These are phyloP conservation scores for Saccharum spontaneum DNA, from an alignment of 176 grass and related monocot species.

Conservation along the genomic window DNA sequence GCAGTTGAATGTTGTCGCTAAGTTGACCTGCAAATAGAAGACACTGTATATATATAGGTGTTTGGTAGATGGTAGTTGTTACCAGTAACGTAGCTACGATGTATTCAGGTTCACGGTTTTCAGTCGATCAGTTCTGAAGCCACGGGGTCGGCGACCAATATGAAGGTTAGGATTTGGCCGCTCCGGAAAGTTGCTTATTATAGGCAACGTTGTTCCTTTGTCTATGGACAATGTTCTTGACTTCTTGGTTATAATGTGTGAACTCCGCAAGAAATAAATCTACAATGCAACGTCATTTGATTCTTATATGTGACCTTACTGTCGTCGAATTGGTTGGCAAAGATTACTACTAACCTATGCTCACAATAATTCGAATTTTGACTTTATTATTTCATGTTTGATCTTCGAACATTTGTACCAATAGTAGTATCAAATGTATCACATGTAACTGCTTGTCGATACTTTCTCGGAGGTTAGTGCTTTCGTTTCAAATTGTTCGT, in stretches of 20 bases:
- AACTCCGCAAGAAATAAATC: background rate
- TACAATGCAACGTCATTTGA: background rate
- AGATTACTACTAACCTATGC: background rate
- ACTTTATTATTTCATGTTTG: background rate
- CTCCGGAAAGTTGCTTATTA: slow-evolving; percentile 11
- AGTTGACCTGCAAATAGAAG: slow-evolving; percentile 31
- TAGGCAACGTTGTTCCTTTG: slow-evolving; percentile 1
- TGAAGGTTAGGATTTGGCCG: background rate
- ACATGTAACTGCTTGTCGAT: background rate
- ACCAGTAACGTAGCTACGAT: background rate
- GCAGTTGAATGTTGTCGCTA: slow-evolving; percentile 1
- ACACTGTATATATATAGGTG: slow-evolving; percentile 2
- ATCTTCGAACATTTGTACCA: background rate
- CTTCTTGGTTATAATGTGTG: slow-evolving; percentile 13
- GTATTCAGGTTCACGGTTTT: background rate
- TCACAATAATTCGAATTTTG: background rate
- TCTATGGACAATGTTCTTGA: background rate
- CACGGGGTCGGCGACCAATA: background rate
- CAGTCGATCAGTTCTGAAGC: slow-evolving; percentile 12
- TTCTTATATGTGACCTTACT: background rate
- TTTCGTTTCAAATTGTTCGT: background rate
- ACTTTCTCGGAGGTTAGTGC: background rate
- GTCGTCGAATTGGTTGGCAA: background rate
- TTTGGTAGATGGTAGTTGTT: slow-evolving; percentile 5
- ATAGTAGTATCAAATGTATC: background rate